Evolutionary conservation across 495 filamentous ascomycete species (phyloP), one percentile per base, ranked within the genome.

Genomic region (Penicillium desertorum): DNA sequence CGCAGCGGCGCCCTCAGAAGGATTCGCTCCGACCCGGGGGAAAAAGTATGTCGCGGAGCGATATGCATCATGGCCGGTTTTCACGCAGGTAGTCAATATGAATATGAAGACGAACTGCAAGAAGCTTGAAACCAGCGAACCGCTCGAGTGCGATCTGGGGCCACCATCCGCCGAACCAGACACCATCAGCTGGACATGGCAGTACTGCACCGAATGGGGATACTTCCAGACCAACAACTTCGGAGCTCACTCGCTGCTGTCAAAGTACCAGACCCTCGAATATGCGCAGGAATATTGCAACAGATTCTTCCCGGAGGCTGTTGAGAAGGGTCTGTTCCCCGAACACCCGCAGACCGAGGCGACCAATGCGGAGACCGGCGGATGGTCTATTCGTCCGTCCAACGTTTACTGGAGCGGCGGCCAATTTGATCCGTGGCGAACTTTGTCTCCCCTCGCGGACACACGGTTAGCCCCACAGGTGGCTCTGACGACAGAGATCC

Each of bases 121-220:
- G 19, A 55, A 68, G 16, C 64, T 78, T 3, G 68, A 81, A 44
- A 34, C 51, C 5, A 60, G 58, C 11, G 11, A 46, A 12, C 60
- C 62, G 0, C 58, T 69, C 0, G 63, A 71, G 1, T 85, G 82
- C 59, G 57, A 70, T 16, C 56, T 85, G 32, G 69, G 73, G 29
- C 62, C 69, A n/a, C 54, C 51, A 5, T 62, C 70, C 32, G 61
- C 61, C 17, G 73, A 78, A 19, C 62, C 78, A 0, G 66, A 70
- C 42, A 53, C 58, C 9, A 77, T 84, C 49, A 70, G 72, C 49
- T 86, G 83, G 83, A 77, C 68, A 8, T 86, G 82, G 82, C 81
- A 85, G 61, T 83, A 80, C 61, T 86, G 83, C 66, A 80, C 80
- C 11, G 77, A 85, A 64, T 85, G 76, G 72, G 83, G 83, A 37